phyloP scores from a whole-genome alignment of 2,329 filamentous ascomycete species.

The Orbilia blumenaviensis region DNA sequence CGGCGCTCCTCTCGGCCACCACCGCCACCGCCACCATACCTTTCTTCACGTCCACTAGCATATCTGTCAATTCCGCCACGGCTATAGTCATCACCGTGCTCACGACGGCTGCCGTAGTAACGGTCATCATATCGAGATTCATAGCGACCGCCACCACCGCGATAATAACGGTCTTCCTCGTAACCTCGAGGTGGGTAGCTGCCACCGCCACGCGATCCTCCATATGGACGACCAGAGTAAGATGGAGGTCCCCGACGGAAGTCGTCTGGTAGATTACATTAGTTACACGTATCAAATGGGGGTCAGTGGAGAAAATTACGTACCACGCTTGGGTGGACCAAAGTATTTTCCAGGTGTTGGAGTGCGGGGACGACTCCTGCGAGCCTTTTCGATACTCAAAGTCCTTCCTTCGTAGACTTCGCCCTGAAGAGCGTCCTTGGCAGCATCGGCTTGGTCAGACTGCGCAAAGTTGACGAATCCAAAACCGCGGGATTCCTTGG shows the following conservation, averaged over 20 bases:
- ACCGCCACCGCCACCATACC: slow-evolving; percentile 62
- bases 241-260: slow-evolving; percentile 65
- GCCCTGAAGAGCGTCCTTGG: slow-evolving; percentile 93
- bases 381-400: slow-evolving; percentile 97
- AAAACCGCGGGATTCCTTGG: slow-evolving; percentile 97
- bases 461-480: slow-evolving; percentile 99
- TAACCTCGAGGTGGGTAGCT: slow-evolving; percentile 61
- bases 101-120: slow-evolving; percentile 60
- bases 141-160: slow-evolving; percentile 62
- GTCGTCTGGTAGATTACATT: slow-evolving; percentile 63
- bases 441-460: slow-evolving; percentile 92
- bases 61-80: slow-evolving; percentile 65
- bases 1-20: slow-evolving; percentile 47
- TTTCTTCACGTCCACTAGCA: slow-evolving; percentile 62
- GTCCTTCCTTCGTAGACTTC: slow-evolving; percentile 95
- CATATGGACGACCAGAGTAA: slow-evolving; percentile 62
- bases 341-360: slow-evolving; percentile 99
- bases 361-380: slow-evolving; percentile 90
- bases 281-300: slow-evolving; percentile 59
- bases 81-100: slow-evolving; percentile 46
- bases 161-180: slow-evolving; percentile 63
- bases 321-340: slow-evolving; percentile 95
- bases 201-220: slow-evolving; percentile 63
- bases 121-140: slow-evolving; percentile 70
- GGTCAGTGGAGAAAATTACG: slow-evolving; percentile 60